These are phyloP conservation scores for Arachis hypogaea DNA, from an alignment of 306 rosid genomes.

Conservation along the genomic window DNA sequence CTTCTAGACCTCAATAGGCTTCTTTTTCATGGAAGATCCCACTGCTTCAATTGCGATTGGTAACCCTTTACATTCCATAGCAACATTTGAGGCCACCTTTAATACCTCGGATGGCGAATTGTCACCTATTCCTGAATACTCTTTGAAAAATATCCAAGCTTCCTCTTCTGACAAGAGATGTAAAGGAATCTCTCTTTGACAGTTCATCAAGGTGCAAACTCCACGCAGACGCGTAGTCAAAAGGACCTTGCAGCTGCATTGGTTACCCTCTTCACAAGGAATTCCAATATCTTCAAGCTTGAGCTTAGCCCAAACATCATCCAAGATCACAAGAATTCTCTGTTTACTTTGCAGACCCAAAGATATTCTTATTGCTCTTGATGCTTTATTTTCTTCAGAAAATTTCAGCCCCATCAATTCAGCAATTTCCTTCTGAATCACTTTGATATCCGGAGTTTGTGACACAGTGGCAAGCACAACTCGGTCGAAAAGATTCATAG, in stretches of 20 bases:
- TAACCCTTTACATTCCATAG: slow-evolving; percentile 35
- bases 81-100: background rate
- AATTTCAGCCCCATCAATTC: background rate
- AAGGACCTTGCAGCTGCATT: slow-evolving; percentile 27
- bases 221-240: background rate
- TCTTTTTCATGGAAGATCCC: slow-evolving; percentile 17
- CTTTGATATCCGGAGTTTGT: background rate
- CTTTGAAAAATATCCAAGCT: slow-evolving; percentile 29
- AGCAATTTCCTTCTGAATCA: slow-evolving; percentile 36
- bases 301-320: slow-evolving; percentile 24
- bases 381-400: background rate
- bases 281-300: slow-evolving; percentile 31
- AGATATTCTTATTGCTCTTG: slow-evolving; percentile 15
- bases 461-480: slow-evolving; percentile 23
- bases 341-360: background rate
- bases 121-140: background rate
- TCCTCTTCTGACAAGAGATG: background rate
- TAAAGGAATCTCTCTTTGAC: slow-evolving; percentile 17
- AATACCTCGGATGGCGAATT: background rate
- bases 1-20: slow-evolving; percentile 31
- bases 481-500: background rate
- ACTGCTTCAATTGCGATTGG: slow-evolving; percentile 20
- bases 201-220: slow-evolving; percentile 25
- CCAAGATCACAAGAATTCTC: slow-evolving; percentile 16
- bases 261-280: slow-evolving; percentile 13